Base-by-base conservation (phyloP, 192 early-diverging fungal species). In the Umbelopsis ramanniana region DNA sequence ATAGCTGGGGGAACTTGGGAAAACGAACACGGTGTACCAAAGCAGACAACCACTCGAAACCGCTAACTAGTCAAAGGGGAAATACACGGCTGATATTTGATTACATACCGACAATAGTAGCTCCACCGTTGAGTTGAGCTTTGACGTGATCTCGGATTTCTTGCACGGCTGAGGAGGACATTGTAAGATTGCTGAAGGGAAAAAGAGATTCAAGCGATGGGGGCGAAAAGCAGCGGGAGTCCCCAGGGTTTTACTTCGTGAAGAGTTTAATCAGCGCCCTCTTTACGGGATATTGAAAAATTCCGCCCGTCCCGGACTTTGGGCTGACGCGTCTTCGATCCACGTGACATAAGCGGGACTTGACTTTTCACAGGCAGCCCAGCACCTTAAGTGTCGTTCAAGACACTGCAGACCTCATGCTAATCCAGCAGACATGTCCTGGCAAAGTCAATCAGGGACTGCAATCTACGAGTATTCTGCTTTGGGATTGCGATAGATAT, bases 341-440 rank as follows among this genome's bases (percentile, higher is more conserved):
- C 29, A 63, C 15, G 26, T 38, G 15, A 37, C 57, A 43, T 4
- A 43, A 12, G 26, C 57, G 26, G 33, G 33, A 35, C 4, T 29
- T 63, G 57, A 14, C 23, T 54, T 26, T 54, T 26, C 26, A 22
- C 4, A 26, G 53, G 53, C 22, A 26, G 53, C 53, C 40, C 6
- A 43, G 40, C 40, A 43, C 40, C 11, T 43, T 4, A 12, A 43
- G 40, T 5, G 6, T 43, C 40, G 6, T 7, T 43, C 40, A 43
- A 43, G n/a, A 10, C 48, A 50, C 5, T 15, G 48, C 17, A 50
- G 48, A n/a, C 48, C 15, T 33, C 47, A 88, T 88, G 87, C 77
- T 86, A 21, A 74, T 85, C 40, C 83, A 85, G 69, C 87, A 88
- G 72, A 81, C 80, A 70, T 86, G 83, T 57, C 79, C 87, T 15